Base-by-base conservation (phyloP, 495 filamentous ascomycete species). In the Articulospora tetracladia region DNA sequence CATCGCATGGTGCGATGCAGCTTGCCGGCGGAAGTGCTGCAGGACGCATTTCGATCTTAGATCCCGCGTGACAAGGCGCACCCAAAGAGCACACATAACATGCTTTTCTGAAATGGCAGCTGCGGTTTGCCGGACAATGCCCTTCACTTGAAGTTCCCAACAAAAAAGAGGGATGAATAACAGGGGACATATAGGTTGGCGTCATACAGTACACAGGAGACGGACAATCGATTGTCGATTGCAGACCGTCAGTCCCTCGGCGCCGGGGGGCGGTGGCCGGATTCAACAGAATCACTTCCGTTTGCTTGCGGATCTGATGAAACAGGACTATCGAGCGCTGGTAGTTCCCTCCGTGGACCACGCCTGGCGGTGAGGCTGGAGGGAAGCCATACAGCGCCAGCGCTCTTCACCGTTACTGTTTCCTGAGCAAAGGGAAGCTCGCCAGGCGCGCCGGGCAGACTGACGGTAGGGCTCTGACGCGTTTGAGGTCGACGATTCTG, bases 11-110 rank as follows among this genome's bases (percentile, higher is more conserved):
- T 44, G 48, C 23, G 26, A 30, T 59, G 61, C 61, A 58, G 15
- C 61, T 63, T 63, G 53, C 61, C 61, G 60, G 41, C 60, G 55
- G 44, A 34, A 53, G 34, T 32, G 10, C 12, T 62, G 60, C 61
- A 63, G 55, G 48, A 30, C 57, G 60, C 60, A 62, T 57, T 58
- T 58, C 48, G 50, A 63, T 63, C 61, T 54, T 15, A 62, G 54
- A 62, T 51, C 25, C 13, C 28, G 20, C 2, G 17, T 44, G 39
- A 44, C 39, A 44, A 44, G 15, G 39, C 39, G 39, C 39, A 44
- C 39, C n/a, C 10, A n/a, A 11, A 44, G 17, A 44, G 39, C 39
- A 17, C 39, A 44, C 39, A 44, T n/a, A 44, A 15, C 11, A 44
- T 44, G 39, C 39, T 44, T 44, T 7, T 8, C 28, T 24, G 22